Evolutionary conservation across 305 asterid species (phyloP), one percentile per base, ranked within the genome.

Genomic region (Plantago rigida): DNA sequence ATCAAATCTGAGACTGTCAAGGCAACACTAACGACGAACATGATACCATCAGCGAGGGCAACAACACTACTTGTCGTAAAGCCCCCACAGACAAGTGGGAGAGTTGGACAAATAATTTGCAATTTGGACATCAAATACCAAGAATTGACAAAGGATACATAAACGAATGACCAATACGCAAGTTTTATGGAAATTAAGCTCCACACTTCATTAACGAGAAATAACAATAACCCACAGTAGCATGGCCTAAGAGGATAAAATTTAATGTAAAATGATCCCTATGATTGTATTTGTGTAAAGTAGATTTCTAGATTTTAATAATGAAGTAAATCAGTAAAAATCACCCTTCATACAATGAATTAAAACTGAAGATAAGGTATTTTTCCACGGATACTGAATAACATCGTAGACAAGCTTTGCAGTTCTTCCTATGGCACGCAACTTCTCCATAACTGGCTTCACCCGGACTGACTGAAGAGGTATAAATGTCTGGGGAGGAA

Each of bases 401-500:
- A 93, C 95, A 81, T 93, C 99, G 81, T 85, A 93, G 58, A 72
- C 76, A 66, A 93, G 87, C 88, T 81, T 89, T 19, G 99, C 88
- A 47, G 96, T 89, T 74, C 99, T 97, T 58, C 89, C 92, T 80
- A 93, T 81, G 39, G 92, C 72, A 51, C 96, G 99, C 84, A 89
- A 69, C 81, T 66, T 84, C 95, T 93, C 99, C 26, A 66, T 63
- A 56, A 93, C 81, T 76, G 96, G 96, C 78, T 82, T 87, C 70
- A 93, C 96, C 58, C 99, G 94, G 71, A 93, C 95, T 12, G 97
- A 85, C 71, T 73, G 79, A 71, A 93, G 96, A 70, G 99, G 99
- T 66, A 93, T 93, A 78, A 93, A 93, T 59, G 97, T 93, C 80
- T 82, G 95, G 54, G 99, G 97, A 56, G 99, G 97, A 71, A 93